These are phyloP conservation scores for Monilinia fructigena DNA, from an alignment of 2,329 filamentous ascomycete species.

Conservation along the genomic window DNA sequence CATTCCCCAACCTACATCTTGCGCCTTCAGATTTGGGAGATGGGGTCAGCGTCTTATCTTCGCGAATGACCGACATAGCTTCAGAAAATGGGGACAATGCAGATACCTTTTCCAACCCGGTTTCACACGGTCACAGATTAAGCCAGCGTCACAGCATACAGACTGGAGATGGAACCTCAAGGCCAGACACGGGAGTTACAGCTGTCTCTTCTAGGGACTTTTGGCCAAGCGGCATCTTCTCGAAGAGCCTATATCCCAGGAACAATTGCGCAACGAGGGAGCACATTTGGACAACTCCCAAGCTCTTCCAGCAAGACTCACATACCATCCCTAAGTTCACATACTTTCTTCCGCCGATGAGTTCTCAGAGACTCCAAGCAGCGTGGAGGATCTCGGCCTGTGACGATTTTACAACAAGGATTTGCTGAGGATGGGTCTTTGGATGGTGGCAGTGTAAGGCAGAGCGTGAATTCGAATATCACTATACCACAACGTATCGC, in stretches of 20 bases:
- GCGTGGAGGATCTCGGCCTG: constrained; percentile 57
- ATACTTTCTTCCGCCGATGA: constrained; percentile 95
- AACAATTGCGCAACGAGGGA: constrained; percentile 27
- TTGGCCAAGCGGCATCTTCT: constrained; percentile 56
- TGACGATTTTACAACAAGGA: constrained; percentile 39
- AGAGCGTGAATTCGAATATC: constrained; percentile 57
- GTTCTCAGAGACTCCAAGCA: constrained; percentile 93
- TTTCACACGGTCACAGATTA: constrained; percentile 40
- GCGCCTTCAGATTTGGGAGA: constrained; percentile 41
- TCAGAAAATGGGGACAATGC: constrained; percentile 49
- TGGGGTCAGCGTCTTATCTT: constrained; percentile 52
- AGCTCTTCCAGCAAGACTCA: constrained; percentile 79
- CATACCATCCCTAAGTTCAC: constrained; percentile 82
- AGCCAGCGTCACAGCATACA: constrained; percentile 37
- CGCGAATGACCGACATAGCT: constrained; percentile 54
- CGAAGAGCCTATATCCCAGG: constrained; percentile 45
- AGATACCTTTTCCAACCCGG: constrained; percentile 40
- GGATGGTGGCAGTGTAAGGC: constrained; percentile 50
- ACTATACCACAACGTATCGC: constrained; percentile 29
- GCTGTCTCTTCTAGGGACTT: constrained; percentile 48
- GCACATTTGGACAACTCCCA: constrained; percentile 53
- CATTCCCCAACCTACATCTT: constrained; percentile 30
- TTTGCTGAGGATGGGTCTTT: constrained; percentile 46
- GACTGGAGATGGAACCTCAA: constrained; percentile 47
- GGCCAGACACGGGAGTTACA: constrained; percentile 50